phyloP scores from a whole-genome alignment of 2,329 filamentous ascomycete genomes.

The Aspergillus oerlinghausenensis region DNA sequence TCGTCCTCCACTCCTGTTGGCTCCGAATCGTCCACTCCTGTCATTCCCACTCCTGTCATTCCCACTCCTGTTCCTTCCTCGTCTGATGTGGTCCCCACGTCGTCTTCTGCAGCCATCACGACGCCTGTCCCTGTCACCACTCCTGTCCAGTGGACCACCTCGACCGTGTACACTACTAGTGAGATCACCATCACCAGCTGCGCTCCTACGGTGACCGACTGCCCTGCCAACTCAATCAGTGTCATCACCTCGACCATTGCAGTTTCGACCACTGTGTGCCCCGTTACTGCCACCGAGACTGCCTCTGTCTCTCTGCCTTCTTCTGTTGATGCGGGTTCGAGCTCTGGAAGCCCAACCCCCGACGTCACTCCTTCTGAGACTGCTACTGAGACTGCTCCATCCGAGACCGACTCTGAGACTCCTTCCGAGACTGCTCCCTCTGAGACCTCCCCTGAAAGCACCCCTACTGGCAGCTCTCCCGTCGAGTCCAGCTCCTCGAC shows the following conservation, averaged over 20 bases:
- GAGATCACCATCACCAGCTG: slow-evolving; percentile 39
- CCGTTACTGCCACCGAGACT: slow-evolving; percentile 33
- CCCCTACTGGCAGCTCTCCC: slow-evolving; percentile 13
- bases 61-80: slow-evolving; percentile 10
- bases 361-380: neutral
- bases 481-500: slow-evolving; percentile 9
- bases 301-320: neutral
- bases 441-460: neutral
- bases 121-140: slow-evolving; percentile 12
- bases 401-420: neutral
- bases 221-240: slow-evolving; percentile 48
- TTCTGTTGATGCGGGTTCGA: neutral
- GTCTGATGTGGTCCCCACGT: slow-evolving; percentile 1
- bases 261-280: slow-evolving; percentile 58
- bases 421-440: slow-evolving; percentile 1
- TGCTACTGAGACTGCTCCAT: neutral
- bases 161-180: slow-evolving; percentile 36
- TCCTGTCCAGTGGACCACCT: slow-evolving; percentile 29
- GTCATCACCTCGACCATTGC: slow-evolving; percentile 53
- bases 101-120: slow-evolving; percentile 1
- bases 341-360: slow-evolving; percentile 1
- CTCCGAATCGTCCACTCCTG: slow-evolving; percentile 11
- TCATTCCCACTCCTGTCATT: slow-evolving; percentile 12
- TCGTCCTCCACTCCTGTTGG: neutral
- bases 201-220: slow-evolving; percentile 42